These are phyloP conservation scores for Tilletia setariae DNA, from an alignment of 1,284 basidiomycete genomes.

Conservation along the genomic window DNA sequence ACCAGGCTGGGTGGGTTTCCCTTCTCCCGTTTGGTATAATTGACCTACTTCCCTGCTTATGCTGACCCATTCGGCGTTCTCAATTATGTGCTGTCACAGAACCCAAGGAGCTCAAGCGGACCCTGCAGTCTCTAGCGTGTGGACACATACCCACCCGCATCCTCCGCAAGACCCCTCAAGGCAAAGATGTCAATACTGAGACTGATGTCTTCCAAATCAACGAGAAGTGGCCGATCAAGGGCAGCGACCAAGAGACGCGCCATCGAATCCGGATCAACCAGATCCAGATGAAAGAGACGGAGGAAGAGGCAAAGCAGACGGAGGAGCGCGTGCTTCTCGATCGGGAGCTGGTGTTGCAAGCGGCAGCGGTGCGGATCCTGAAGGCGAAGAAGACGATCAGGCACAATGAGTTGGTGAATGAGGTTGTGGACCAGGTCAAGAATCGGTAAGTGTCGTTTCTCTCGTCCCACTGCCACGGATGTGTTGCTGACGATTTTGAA, in stretches of 20 bases:
- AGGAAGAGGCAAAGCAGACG: conserved; percentile 81
- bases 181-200: conserved; percentile 71
- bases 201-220: conserved; percentile 79
- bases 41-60: neutral
- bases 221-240: conserved; percentile 62
- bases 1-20: neutral
- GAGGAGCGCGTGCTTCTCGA: conserved; percentile 81
- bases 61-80: neutral
- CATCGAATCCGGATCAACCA: conserved; percentile 88
- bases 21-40: neutral
- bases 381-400: conserved; percentile 50
- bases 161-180: conserved; percentile 72
- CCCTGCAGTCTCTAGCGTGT: conserved; percentile 84
- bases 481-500: neutral
- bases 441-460: conserved; percentile 20
- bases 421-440: conserved; percentile 48
- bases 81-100: conserved; percentile 12
- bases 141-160: conserved; percentile 76
- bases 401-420: conserved; percentile 45
- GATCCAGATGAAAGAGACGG: conserved; percentile 87
- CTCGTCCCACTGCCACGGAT: no score
- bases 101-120: conserved; percentile 67
- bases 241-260: conserved; percentile 64
- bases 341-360: conserved; percentile 79
- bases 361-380: conserved; percentile 66